Conservation (phyloP, 176 grass and related monocot species). For the Ensete ventricosum region DNA sequence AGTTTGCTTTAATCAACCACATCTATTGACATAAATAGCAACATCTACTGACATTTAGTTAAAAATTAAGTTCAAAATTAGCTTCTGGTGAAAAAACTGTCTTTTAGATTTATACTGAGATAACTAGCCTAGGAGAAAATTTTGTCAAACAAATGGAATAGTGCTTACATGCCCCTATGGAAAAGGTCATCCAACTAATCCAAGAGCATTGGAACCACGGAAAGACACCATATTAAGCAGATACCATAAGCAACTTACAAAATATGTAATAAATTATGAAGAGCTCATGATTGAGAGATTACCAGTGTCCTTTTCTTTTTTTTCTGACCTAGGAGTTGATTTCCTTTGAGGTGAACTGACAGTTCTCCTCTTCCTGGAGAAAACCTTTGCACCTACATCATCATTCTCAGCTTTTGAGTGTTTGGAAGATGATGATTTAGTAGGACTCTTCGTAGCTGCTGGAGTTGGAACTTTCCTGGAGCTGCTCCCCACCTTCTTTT, state of each 20-base stretch:
- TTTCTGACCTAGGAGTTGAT: conserved; percentile 33
- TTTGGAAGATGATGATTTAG: conserved; percentile 40
- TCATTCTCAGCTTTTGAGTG: conserved; percentile 34
- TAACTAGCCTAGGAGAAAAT: too few species aligned
- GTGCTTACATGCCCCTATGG: not conserved
- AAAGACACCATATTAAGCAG: not conserved
- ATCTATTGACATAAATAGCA: too few species aligned
- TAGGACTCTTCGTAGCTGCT: conserved; percentile 32
- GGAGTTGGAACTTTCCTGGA: conserved; percentile 27
- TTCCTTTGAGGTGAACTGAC: conserved; percentile 19
- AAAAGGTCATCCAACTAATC: not conserved
- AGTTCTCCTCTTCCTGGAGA: conserved; percentile 79
- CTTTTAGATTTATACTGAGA: too few species aligned
- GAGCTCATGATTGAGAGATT: conserved; percentile 10
- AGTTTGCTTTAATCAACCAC: too few species aligned
- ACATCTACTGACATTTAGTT: too few species aligned
- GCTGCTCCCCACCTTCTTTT: conserved; percentile 20
- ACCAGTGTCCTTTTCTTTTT: conserved; percentile 72
- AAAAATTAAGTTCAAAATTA: too few species aligned
- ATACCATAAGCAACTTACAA: conserved; percentile 5
- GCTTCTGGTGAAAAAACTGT: too few species aligned
- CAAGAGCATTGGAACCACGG: not conserved
- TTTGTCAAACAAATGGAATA: too few species aligned
- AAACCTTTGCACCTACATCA: conserved; percentile 60
- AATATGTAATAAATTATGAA: conserved; percentile 1